These are phyloP conservation scores for Gremmenia infestans DNA, from an alignment of 2,329 filamentous ascomycete genomes.

Conservation along the genomic window DNA sequence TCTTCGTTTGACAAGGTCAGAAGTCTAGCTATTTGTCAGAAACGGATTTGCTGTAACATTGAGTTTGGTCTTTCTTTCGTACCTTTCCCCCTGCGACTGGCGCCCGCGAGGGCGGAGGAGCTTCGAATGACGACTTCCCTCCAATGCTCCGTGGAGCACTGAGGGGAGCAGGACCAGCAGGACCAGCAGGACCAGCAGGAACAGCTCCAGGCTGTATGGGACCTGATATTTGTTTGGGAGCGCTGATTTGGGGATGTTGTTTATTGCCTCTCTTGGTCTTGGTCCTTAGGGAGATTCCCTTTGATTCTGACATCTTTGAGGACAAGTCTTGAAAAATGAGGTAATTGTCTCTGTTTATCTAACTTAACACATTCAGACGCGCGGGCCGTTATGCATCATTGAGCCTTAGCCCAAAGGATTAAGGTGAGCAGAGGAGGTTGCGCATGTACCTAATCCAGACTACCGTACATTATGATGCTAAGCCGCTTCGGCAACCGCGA, in stretches of 20 bases:
- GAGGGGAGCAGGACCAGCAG: too few relatives aligned
- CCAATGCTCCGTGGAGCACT: conserved; percentile 34
- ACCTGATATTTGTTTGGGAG: conserved; percentile 57
- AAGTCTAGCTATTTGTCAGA: conserved; percentile 39
- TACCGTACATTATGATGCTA: too few relatives aligned
- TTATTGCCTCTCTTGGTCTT: conserved; percentile 45
- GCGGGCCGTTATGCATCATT: too few relatives aligned
- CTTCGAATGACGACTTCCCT: conserved; percentile 30
- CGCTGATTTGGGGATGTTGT: conserved; percentile 55
- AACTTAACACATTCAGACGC: too few relatives aligned
- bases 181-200: conserved; percentile 28
- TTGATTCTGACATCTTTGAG: conserved; percentile 54
- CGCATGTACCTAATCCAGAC: too few relatives aligned
- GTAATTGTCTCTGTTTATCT: not conserved
- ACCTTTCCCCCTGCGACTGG: conserved; percentile 53
- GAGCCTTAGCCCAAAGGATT: too few relatives aligned
- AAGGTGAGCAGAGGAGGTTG: too few relatives aligned
- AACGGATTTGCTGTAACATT: not conserved
- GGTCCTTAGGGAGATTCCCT: conserved; percentile 55
- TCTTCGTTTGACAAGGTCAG: conserved; percentile 85
- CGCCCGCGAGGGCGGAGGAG: conserved; percentile 42
- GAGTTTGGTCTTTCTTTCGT: conserved; percentile 11
- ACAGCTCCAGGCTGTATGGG: conserved; percentile 54
- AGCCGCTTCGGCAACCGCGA: too few relatives aligned
- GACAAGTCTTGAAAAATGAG: not conserved